These are phyloP conservation scores for Mycena albidolilacea DNA, from an alignment of 768 basidiomycete species.

Conservation along the genomic window DNA sequence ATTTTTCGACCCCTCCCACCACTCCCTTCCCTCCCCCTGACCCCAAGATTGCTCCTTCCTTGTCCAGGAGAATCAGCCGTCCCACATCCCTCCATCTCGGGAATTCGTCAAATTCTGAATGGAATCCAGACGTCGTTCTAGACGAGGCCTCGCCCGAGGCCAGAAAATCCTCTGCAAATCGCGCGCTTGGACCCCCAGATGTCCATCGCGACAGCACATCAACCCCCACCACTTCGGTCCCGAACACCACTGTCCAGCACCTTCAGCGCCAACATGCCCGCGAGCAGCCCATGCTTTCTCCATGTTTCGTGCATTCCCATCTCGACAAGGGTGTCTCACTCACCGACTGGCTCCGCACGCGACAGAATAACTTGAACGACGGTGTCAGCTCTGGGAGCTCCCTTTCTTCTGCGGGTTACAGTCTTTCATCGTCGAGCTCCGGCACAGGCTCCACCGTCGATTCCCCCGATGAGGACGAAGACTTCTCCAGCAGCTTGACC, in stretches of 20 bases:
- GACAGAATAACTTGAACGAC: conserved; percentile 54
- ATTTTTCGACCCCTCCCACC: conserved; percentile 37
- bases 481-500: conserved; percentile 84
- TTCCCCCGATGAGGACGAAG: conserved; percentile 70
- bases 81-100: conserved; percentile 63
- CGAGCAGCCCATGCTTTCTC: conserved; percentile 69
- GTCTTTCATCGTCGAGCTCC: conserved; percentile 42
- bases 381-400: conserved; percentile 33
- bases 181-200: conserved; percentile 35
- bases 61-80: conserved; percentile 59
- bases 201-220: conserved; percentile 42
- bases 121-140: conserved; percentile 60
- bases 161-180: conserved; percentile 44
- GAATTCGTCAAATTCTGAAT: conserved; percentile 51
- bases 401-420: conserved; percentile 34
- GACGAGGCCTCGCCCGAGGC: conserved; percentile 54
- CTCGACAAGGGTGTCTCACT: conserved; percentile 88
- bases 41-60: conserved; percentile 50
- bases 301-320: conserved; percentile 94
- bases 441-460: conserved; percentile 49
- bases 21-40: conserved; percentile 34
- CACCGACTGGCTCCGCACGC: conserved; percentile 77
- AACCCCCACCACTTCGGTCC: conserved; percentile 42
- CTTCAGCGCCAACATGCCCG: conserved; percentile 43
- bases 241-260: conserved; percentile 39